Conservation (phyloP, 257 asterid species). For the Linaria vulgaris region DNA sequence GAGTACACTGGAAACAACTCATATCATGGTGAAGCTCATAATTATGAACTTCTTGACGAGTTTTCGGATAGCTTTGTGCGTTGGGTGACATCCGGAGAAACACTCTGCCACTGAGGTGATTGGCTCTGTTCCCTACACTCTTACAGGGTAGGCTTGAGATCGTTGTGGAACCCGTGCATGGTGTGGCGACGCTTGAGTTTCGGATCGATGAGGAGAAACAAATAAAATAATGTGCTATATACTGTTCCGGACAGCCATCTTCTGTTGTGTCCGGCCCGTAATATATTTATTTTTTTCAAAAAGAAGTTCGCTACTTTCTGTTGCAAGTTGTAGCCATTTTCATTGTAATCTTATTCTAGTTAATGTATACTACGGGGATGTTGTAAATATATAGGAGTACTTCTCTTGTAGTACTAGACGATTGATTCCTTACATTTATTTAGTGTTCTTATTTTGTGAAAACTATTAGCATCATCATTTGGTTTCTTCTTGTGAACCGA, state of each 20-base stretch:
- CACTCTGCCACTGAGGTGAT: conserved; percentile 59
- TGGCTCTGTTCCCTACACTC: conserved; percentile 10
- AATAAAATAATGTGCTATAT: conserved; percentile 6
- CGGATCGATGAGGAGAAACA: no score
- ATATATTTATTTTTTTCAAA: conserved; percentile 35
- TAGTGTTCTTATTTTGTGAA: conserved; percentile 8
- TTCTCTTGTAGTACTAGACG: conserved; percentile 26
- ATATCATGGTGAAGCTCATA: conserved; percentile 41
- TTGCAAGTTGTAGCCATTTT: conserved; percentile 20
- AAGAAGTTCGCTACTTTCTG: conserved; percentile 22
- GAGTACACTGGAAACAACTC: conserved; percentile 44
- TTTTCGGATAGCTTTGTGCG: conserved; percentile 83
- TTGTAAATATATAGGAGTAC: conserved; percentile 52
- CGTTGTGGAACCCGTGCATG: no score
- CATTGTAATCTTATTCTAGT: conserved; percentile 26
- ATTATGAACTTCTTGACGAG: conserved; percentile 62
- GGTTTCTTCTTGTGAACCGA: no score
- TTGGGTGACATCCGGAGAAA: conserved; percentile 83
- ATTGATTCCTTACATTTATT: conserved; percentile 33
- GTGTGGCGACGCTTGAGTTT: no score
- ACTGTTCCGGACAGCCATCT: conserved; percentile 19
- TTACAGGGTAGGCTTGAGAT: not conserved
- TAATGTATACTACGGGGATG: conserved; percentile 25
- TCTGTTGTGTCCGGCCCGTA: conserved; percentile 17
- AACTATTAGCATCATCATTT: conserved; percentile 20